Evolutionary conservation across 176 grass and related monocot species (phyloP), one percentile per base, ranked within the genome.

Genomic region (Saccharum spontaneum): DNA sequence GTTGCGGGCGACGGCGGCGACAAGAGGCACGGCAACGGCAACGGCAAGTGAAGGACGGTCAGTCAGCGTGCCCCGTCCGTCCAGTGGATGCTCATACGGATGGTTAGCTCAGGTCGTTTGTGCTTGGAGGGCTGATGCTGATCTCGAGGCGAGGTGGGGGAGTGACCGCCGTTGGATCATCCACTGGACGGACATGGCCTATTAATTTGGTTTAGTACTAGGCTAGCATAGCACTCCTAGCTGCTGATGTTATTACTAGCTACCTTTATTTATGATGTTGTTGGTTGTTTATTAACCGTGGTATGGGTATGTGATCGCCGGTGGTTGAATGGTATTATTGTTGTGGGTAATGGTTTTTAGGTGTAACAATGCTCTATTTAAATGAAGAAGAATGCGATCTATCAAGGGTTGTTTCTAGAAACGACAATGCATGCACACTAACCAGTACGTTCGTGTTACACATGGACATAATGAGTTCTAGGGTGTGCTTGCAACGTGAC

Each of bases 121-220:
- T 20, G 52, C 52, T 52, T 17, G 49, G 4, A 6, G 48, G 13
- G 0, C 2, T 15, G 46, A 52, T 18, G 49, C 50, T 54, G 14
- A 66, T 71, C 75, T 67, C 13, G 87, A 68, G 24, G 71, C 26
- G 2, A 2, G 5, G 18, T 45, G 34, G 81, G 24, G 0, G 82
- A 85, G 87, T 89, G 82, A 89, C 77, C 40, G 70, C 87, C 87
- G 87, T 89, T 69, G 87, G 87, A 85, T 89, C 82, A 89, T 85
- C 82, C 82, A 89, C 87, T 89, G 70, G 77, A 76, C 22, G 71
- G 71, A 50, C 9, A 49, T 28, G 71, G 82, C 2, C 6, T 73
- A 17, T 28, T 28, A 28, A 28, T 1, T 75, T 23, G 64, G 59
- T 64, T 48, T 22, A 70, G 72, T 70, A 63, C 31, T 79, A 80